Percentiles rank a stretch among this genome's conserved stretches.
phyloP scores from a whole-genome alignment of 208 protist species.

The Leishmania braziliensis region DNA sequence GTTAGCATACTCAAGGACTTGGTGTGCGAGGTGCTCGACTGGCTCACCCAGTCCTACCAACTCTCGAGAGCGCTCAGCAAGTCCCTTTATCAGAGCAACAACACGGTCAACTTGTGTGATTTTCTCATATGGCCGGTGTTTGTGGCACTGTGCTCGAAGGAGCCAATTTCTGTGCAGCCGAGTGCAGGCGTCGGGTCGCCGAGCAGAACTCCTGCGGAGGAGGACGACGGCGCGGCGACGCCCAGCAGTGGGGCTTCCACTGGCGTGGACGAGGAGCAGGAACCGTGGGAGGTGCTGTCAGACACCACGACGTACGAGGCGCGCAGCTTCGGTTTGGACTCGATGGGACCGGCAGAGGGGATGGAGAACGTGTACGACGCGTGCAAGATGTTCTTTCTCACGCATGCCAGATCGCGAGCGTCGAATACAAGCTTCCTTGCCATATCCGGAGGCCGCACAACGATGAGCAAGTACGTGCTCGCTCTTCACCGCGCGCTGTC shows the following conservation, averaged over 20 bases:
- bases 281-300: slow-evolving; percentile 42
- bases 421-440: slow-evolving; percentile 27
- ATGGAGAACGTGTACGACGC: slow-evolving; percentile 53
- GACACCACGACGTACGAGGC: slow-evolving; percentile 26
- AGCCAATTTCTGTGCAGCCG: not conserved
- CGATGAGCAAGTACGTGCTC: slow-evolving; percentile 55
- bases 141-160: slow-evolving; percentile 17
- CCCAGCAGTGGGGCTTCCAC: not conserved
- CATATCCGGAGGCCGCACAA: slow-evolving; percentile 22
- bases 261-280: slow-evolving; percentile 26
- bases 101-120: slow-evolving; percentile 44
- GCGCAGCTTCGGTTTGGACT: slow-evolving; percentile 52
- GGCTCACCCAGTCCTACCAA: slow-evolving; percentile 42
- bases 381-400: slow-evolving; percentile 44
- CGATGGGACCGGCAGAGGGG: slow-evolving; percentile 25
- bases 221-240: not conserved
- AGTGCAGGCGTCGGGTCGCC: not conserved
- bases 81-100: slow-evolving; percentile 47
- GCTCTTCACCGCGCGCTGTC: slow-evolving; percentile 58
- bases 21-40: slow-evolving; percentile 43
- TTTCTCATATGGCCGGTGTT: slow-evolving; percentile 51
- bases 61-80: slow-evolving; percentile 31
- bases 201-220: not conserved
- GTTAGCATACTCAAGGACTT: slow-evolving; percentile 21
- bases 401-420: slow-evolving; percentile 36